phyloP scores from a whole-genome alignment of 2,329 filamentous ascomycete species.

The Penicillium digitatum region DNA sequence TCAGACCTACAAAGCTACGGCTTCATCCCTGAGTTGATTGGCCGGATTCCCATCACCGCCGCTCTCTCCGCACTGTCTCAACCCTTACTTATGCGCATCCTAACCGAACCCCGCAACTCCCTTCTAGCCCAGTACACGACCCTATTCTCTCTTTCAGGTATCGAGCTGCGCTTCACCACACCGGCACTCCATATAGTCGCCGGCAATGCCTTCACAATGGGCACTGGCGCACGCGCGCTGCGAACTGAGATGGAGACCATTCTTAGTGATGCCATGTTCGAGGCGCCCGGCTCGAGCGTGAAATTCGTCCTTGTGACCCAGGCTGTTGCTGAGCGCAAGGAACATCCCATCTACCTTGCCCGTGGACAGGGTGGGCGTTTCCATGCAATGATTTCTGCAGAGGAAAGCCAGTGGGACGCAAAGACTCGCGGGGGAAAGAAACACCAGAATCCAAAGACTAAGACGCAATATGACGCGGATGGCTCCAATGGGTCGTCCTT shows the following conservation, averaged over 20 bases:
- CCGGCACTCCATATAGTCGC: constrained; percentile 79
- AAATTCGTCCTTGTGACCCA: constrained; percentile 72
- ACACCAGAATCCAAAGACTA: constrained; percentile 24
- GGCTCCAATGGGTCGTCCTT: constrained; percentile 34
- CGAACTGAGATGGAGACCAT: constrained; percentile 78
- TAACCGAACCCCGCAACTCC: constrained; percentile 88
- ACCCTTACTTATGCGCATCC: constrained; percentile 70
- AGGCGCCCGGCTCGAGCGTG: constrained; percentile 63
- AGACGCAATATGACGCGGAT: constrained; percentile 9
- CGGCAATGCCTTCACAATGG: constrained; percentile 61
- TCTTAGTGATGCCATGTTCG: constrained; percentile 75
- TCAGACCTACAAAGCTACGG: constrained; percentile 78
- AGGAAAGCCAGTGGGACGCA: constrained; percentile 51
- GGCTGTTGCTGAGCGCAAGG: constrained; percentile 60
- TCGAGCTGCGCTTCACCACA: constrained; percentile 77
- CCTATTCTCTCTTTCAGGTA: constrained; percentile 74
- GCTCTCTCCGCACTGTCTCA: constrained; percentile 73
- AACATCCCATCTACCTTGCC: constrained; percentile 51
- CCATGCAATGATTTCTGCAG: constrained; percentile 48
- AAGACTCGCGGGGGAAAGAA: constrained; percentile 34
- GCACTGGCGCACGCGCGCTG: constrained; percentile 74
- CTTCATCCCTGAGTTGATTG: constrained; percentile 91
- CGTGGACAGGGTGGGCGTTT: constrained; percentile 51
- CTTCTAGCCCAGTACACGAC: constrained; percentile 84
- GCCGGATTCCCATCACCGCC: constrained; percentile 86